Conservation (phyloP, 768 basidiomycete species). For the Suillus paluster region DNA sequence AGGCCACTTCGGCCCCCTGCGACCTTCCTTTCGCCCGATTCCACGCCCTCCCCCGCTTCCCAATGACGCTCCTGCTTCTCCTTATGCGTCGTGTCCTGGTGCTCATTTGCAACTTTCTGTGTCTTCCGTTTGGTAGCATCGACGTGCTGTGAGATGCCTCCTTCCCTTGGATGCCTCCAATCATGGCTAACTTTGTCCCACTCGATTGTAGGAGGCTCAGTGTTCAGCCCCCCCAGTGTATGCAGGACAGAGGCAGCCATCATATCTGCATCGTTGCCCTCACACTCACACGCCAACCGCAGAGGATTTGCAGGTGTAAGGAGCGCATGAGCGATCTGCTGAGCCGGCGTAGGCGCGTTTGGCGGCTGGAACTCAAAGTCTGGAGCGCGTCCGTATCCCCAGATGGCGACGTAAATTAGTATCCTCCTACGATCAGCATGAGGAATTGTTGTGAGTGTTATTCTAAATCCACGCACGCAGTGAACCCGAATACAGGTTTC, state of each 20-base stretch:
- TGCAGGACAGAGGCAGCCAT: constrained; percentile 21
- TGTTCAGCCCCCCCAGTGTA: constrained; percentile 11
- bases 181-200: constrained; percentile 24
- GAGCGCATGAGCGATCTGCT: constrained; percentile 50
- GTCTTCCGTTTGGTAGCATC: constrained; percentile 12
- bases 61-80: constrained; percentile 5
- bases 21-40: not conserved
- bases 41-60: not conserved
- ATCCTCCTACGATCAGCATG: constrained; percentile 44
- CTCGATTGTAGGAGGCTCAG: constrained; percentile 16
- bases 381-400: constrained; percentile 52
- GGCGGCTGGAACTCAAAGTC: constrained; percentile 50
- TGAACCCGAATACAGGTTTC: constrained; percentile 89
- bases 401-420: constrained; percentile 51
- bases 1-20: not conserved
- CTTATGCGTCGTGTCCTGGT: not conserved
- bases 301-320: constrained; percentile 29
- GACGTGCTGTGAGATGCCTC: constrained; percentile 8
- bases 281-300: constrained; percentile 29
- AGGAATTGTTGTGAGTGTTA: not conserved
- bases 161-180: constrained; percentile 20
- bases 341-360: constrained; percentile 43
- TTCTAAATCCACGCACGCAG: constrained; percentile 54
- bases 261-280: constrained; percentile 28
- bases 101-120: not conserved